phyloP scores from a whole-genome alignment of 176 grass and related monocot species.

The Phoenix dactylifera region DNA sequence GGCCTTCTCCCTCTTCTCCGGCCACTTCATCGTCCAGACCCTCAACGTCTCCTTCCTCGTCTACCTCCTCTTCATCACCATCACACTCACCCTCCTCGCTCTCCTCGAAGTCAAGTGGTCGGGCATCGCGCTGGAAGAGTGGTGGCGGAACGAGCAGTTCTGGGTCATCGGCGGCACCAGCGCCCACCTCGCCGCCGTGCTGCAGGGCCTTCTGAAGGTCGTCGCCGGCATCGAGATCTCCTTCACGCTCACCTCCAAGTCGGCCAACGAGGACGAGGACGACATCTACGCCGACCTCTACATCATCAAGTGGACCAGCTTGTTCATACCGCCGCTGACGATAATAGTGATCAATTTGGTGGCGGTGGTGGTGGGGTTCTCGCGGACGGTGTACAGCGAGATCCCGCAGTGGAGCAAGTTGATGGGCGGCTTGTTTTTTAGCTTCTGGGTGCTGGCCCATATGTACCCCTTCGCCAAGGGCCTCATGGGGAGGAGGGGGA shows the following conservation, averaged over 20 bases:
- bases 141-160: constrained; percentile 41
- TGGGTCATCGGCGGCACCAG: constrained; percentile 39
- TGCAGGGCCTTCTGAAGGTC: constrained; percentile 35
- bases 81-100: constrained; percentile 31
- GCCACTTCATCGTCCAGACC: constrained; percentile 28
- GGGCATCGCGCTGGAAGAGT: constrained; percentile 30
- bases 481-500: constrained; percentile 19
- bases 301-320: constrained; percentile 27
- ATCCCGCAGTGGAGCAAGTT: constrained; percentile 27
- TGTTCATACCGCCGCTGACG: constrained; percentile 30
- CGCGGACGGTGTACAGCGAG: constrained; percentile 24
- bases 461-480: constrained; percentile 32
- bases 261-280: constrained; percentile 19
- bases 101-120: constrained; percentile 43
- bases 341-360: constrained; percentile 23
- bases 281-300: constrained; percentile 33
- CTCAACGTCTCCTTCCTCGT: constrained; percentile 27
- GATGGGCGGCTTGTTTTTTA: constrained; percentile 28
- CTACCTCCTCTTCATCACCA: constrained; percentile 37
- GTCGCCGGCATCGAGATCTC: constrained; percentile 36
- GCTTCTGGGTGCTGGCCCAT: constrained; percentile 28
- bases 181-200: constrained; percentile 30
- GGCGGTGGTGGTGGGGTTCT: constrained; percentile 18
- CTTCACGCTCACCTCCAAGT: constrained; percentile 35
- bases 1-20: constrained; percentile 31